These are phyloP conservation scores for Phaeodactylum tricornutum DNA, from an alignment of 108 stramenopile genomes.

Conservation along the genomic window DNA sequence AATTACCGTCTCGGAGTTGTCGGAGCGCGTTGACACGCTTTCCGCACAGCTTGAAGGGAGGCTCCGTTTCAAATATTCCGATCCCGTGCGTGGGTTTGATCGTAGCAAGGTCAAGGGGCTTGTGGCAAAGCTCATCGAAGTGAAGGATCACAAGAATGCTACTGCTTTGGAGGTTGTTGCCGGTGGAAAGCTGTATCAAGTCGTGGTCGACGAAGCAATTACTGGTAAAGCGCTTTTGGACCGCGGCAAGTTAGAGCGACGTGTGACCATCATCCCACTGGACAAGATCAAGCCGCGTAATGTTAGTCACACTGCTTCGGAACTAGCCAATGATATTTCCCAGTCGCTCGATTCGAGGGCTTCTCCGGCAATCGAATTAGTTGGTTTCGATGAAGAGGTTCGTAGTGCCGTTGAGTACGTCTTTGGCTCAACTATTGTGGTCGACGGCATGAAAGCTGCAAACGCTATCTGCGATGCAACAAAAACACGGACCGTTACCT, in stretches of 20 bases:
- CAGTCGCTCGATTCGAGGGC: slow-evolving; percentile 60
- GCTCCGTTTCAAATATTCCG: slow-evolving; percentile 85
- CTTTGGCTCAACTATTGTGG: slow-evolving; percentile 90
- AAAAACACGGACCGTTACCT: slow-evolving; percentile 86
- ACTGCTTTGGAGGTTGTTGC: slow-evolving; percentile 97
- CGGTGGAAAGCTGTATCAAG: slow-evolving; percentile 90
- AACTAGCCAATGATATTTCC: slow-evolving; percentile 61
- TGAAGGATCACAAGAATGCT: slow-evolving; percentile 63
- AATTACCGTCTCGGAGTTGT: slow-evolving; percentile 32
- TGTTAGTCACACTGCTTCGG: slow-evolving; percentile 32
- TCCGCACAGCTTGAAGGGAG: slow-evolving; percentile 77
- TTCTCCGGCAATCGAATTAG: slow-evolving; percentile 85
- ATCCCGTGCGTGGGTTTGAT: slow-evolving; percentile 91
- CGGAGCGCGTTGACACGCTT: slow-evolving; percentile 62
- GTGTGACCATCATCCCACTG: slow-evolving; percentile 96
- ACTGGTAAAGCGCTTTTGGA: slow-evolving; percentile 93
- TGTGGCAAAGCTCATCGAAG: slow-evolving; percentile 84
- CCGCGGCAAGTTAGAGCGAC: slow-evolving; percentile 83
- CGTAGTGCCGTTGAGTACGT: slow-evolving; percentile 90
- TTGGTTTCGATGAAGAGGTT: slow-evolving; percentile 94
- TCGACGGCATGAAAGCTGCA: slow-evolving; percentile 83
- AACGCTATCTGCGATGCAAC: slow-evolving; percentile 89
- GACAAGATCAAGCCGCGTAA: slow-evolving; percentile 80
- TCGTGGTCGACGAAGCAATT: slow-evolving; percentile 94
- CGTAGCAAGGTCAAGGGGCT: slow-evolving; percentile 89